Percentiles rank a stretch among this genome's conserved stretches.
Conservation (phyloP, 306 rosid genomes). For the Fagus sylvatica region DNA sequence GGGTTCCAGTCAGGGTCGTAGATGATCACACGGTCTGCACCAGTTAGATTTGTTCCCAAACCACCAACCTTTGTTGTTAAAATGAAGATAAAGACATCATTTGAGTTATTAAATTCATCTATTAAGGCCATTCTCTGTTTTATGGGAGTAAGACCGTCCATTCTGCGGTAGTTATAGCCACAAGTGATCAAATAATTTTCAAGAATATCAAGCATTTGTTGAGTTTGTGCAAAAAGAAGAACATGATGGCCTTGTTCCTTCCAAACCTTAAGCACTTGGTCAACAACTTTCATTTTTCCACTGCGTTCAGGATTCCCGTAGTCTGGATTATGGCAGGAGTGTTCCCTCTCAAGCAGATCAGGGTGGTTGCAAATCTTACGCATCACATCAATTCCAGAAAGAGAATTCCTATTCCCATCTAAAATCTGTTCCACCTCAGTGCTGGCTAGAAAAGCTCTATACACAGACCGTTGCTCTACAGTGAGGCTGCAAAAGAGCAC, state of each 20-base stretch:
- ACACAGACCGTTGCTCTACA: constrained; percentile 77
- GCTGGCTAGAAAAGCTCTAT: constrained; percentile 98
- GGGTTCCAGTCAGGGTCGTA: constrained; percentile 99
- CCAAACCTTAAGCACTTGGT: constrained; percentile 92
- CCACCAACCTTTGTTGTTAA: constrained; percentile 98
- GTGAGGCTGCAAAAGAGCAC: constrained; percentile 96
- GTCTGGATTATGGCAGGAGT: constrained; percentile 71
- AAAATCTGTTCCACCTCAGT: constrained; percentile 90
- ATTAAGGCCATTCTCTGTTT: constrained; percentile 96
- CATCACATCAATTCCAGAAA: constrained; percentile 94
- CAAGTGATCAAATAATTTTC: constrained; percentile 57
- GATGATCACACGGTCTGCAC: constrained; percentile 93
- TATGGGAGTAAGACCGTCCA: constrained; percentile 92
- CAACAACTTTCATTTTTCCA: constrained; percentile 95
- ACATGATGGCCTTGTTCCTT: constrained; percentile 96
- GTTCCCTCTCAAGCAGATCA: constrained; percentile 97
- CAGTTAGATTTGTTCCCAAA: constrained; percentile 92
- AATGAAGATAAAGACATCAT: constrained; percentile 78
- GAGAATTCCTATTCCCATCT: constrained; percentile 85
- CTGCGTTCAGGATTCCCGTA: constrained; percentile 95
- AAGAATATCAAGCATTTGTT: constrained; percentile 93
- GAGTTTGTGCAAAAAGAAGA: constrained; percentile 91
- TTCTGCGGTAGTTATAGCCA: constrained; percentile 77
- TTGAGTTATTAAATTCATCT: constrained; percentile 84
- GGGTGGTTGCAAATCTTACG: constrained; percentile 99